Conservation (phyloP, 2,329 filamentous ascomycete genomes). For the Phyllosticta capitalensis region DNA sequence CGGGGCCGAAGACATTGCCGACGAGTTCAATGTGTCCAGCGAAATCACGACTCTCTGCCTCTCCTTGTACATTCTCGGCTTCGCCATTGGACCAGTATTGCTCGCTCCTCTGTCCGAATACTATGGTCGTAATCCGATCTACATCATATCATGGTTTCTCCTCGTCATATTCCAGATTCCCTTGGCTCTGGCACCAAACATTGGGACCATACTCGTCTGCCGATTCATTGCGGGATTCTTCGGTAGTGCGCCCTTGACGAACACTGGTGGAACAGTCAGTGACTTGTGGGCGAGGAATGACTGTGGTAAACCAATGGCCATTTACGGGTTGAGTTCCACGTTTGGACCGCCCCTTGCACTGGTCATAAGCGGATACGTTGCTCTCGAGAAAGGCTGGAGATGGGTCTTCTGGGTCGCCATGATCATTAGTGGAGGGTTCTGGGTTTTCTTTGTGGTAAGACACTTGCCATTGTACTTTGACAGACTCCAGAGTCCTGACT, state of each 20-base stretch:
- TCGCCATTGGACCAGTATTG: conserved; percentile 21
- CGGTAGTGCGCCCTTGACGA: conserved; percentile 8
- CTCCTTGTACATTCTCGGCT: conserved; percentile 22
- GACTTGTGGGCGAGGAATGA: conserved; percentile 21
- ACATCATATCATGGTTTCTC: conserved; percentile 18
- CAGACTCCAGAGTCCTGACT: conserved; percentile 14
- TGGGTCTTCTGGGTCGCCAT: conserved; percentile 30
- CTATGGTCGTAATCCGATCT: conserved; percentile 18
- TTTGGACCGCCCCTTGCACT: conserved; percentile 26
- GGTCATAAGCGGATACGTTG: conserved; percentile 28
- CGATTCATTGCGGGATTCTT: conserved; percentile 7
- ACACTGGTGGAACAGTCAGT: conserved; percentile 13
- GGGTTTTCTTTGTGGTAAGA: conserved; percentile 10
- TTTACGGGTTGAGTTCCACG: conserved; percentile 21
- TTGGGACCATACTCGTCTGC: conserved; percentile 16
- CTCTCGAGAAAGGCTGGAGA: conserved; percentile 24
- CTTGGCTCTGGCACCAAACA: conserved; percentile 20
- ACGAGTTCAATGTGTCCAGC: conserved; percentile 1
- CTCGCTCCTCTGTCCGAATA: conserved; percentile 23
- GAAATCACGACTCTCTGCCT: conserved; percentile 15
- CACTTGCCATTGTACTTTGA: conserved; percentile 10
- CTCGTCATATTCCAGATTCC: conserved; percentile 20
- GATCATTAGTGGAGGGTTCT: conserved; percentile 29
- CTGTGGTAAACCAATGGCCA: conserved; percentile 15
- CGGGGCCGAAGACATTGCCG: conserved; percentile 1